Conservation (phyloP, 805 yeast genomes). For the Pichia gijzeniarum region DNA sequence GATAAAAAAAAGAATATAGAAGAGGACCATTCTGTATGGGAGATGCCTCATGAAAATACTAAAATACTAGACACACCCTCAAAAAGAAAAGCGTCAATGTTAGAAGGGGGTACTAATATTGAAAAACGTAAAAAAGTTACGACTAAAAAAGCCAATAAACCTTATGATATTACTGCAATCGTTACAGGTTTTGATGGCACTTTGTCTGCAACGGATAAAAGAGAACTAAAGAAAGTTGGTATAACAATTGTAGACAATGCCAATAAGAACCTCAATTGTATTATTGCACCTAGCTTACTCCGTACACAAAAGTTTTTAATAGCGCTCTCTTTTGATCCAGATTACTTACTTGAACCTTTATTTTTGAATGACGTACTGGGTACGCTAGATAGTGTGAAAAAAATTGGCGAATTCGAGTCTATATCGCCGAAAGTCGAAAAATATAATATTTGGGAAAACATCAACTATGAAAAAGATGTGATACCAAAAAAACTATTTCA, state of each 20-base stretch:
- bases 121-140: background rate
- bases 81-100: constrained; percentile 1
- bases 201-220: constrained; percentile 37
- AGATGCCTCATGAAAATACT: background rate
- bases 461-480: constrained; percentile 30
- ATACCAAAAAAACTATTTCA: constrained; percentile 30
- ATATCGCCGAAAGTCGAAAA: constrained; percentile 23
- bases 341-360: constrained; percentile 48
- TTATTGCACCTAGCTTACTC: constrained; percentile 75
- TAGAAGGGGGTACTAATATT: background rate
- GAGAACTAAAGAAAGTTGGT: constrained; percentile 46
- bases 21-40: background rate
- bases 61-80: background rate
- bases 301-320: constrained; percentile 84
- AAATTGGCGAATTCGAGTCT: constrained; percentile 21
- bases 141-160: constrained; percentile 20
- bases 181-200: constrained; percentile 60
- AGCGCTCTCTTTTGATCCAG: constrained; percentile 52
- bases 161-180: constrained; percentile 42
- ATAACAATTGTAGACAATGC: constrained; percentile 40
- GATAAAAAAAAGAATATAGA: background rate
- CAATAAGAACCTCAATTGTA: constrained; percentile 37
- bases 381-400: constrained; percentile 23
- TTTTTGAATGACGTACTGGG: constrained; percentile 42
- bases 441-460: constrained; percentile 23